Percentiles rank a stretch among this genome's conserved stretches.
Evolutionary conservation across 768 basidiomycete genomes (phyloP).

Genomic region (Sarcodon sp.): DNA sequence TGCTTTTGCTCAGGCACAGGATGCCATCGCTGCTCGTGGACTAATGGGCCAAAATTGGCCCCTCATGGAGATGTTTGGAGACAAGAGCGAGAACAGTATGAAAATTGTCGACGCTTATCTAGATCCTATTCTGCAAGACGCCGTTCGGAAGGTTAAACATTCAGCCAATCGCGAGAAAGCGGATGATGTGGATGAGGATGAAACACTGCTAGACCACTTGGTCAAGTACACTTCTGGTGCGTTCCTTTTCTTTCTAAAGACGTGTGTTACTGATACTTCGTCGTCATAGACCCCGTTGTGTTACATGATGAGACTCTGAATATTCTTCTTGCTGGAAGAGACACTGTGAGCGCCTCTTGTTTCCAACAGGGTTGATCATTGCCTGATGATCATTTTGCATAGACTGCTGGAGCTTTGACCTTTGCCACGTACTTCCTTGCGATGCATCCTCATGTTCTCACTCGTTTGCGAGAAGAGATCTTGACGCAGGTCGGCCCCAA

Average conservation of each 20-base stretch:
- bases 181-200: constrained; percentile 13
- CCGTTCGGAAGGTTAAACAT: constrained; percentile 15
- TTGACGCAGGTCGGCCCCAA: constrained; percentile 12
- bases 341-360: constrained; percentile 10
- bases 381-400: too few relatives aligned
- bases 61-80: constrained; percentile 21
- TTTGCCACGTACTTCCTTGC: constrained; percentile 19
- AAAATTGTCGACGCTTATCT: constrained; percentile 23
- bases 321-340: constrained; percentile 21
- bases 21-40: constrained; percentile 14
- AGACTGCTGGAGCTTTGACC: constrained; percentile 16
- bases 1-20: constrained; percentile 21
- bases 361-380: not conserved
- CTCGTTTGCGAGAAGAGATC: constrained; percentile 17
- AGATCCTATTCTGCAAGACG: constrained; percentile 24
- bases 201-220: constrained; percentile 28
- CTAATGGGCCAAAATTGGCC: constrained; percentile 25
- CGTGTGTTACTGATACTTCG: not conserved
- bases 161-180: constrained; percentile 3
- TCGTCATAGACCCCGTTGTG: constrained; percentile 6
- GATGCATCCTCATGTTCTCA: constrained; percentile 15
- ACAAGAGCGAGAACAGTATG: constrained; percentile 20
- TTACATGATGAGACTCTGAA: constrained; percentile 18
- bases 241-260: constrained; percentile 9
- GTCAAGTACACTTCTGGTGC: constrained; percentile 24